Percentiles rank a stretch among this genome's conserved stretches.
Conservation (phyloP, 192 early-diverging fungal species). For the Coemansia furcata region DNA sequence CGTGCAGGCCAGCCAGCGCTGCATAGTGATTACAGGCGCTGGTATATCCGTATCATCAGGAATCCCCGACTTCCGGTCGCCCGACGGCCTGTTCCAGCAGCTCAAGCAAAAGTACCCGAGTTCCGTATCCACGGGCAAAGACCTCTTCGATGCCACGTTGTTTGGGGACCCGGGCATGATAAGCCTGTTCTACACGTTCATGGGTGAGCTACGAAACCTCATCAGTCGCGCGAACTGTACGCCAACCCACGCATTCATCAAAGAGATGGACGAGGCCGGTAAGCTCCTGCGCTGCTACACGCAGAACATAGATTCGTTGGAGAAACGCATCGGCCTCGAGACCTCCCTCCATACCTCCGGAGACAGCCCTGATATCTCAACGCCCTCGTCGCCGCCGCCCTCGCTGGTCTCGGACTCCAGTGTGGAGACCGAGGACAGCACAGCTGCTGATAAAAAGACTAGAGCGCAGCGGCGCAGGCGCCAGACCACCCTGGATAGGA, state of each 20-base stretch:
- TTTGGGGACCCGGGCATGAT: slow-evolving; percentile 70
- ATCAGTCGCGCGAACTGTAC: slow-evolving; percentile 73
- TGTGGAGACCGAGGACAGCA: background rate
- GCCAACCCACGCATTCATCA: slow-evolving; percentile 84
- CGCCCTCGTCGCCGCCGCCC: background rate
- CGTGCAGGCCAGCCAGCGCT: slow-evolving; percentile 38
- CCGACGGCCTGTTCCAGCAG: slow-evolving; percentile 86
- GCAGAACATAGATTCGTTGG: slow-evolving; percentile 95
- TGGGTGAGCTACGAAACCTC: slow-evolving; percentile 79
- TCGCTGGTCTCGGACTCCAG: background rate
- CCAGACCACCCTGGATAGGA: slow-evolving; percentile 49
- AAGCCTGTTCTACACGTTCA: slow-evolving; percentile 64
- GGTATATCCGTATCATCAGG: slow-evolving; percentile 93
- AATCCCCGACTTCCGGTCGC: slow-evolving; percentile 96
- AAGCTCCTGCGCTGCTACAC: slow-evolving; percentile 91
- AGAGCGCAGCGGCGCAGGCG: slow-evolving; percentile 6
- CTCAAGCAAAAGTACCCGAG: slow-evolving; percentile 70
- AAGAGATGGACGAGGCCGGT: slow-evolving; percentile 65
- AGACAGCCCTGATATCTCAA: background rate
- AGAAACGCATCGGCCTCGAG: slow-evolving; percentile 68
- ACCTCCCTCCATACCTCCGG: slow-evolving; percentile 34
- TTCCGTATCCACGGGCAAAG: slow-evolving; percentile 75
- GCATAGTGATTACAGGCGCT: slow-evolving; percentile 57
- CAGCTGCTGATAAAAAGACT: slow-evolving; percentile 2
- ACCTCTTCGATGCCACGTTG: slow-evolving; percentile 91